phyloP scores from a whole-genome alignment of 2,329 filamentous ascomycete species.

The Nemania abortiva region DNA sequence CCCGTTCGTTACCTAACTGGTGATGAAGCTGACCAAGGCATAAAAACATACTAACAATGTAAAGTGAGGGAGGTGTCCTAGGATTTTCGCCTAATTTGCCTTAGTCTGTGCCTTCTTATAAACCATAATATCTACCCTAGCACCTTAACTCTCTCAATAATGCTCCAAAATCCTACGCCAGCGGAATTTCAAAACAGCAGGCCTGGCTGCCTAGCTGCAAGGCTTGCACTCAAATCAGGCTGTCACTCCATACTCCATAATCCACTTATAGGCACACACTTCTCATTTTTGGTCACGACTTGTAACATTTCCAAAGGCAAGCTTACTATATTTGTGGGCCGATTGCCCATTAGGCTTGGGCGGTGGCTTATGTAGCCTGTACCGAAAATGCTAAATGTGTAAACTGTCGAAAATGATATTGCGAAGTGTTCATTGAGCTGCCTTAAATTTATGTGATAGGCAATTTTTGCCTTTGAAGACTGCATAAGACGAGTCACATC shows the following conservation, averaged over 20 bases:
- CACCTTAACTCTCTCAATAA: background rate
- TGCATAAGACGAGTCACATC: too few species aligned
- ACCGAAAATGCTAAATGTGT: background rate
- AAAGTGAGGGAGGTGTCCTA: too few species aligned
- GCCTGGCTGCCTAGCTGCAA: background rate
- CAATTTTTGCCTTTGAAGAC: too few species aligned
- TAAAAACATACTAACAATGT: background rate
- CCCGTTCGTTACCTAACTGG: background rate
- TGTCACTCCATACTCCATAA: background rate
- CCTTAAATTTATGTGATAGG: too few species aligned
- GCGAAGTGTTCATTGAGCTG: too few species aligned
- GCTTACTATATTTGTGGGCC: background rate
- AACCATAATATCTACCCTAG: background rate
- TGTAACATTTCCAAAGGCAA: background rate
- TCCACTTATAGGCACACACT: background rate
- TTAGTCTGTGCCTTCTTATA: background rate
- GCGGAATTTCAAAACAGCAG: background rate
- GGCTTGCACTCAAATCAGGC: background rate
- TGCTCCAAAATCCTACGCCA: background rate
- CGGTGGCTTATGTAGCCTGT: background rate
- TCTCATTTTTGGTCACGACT: background rate
- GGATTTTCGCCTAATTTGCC: background rate
- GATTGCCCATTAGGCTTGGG: background rate
- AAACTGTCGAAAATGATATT: background rate
- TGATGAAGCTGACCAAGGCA: background rate